Conservation (phyloP, 371 early-diverging fungal genomes). For the Mortierella sp. region DNA sequence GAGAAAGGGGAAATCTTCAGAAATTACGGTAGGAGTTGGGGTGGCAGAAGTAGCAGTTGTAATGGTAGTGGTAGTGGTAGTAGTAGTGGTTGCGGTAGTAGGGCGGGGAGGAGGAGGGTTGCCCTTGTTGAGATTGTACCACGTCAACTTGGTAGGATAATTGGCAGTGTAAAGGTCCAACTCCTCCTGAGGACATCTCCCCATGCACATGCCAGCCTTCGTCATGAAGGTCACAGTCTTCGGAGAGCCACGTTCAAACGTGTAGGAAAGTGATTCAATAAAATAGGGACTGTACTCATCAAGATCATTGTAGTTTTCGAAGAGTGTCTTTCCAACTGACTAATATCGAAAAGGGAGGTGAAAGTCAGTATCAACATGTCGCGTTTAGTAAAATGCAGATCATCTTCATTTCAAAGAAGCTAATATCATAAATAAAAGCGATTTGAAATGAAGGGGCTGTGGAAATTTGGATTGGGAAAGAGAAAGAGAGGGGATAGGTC, state of each 20-base stretch:
- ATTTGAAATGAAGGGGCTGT: too few species aligned
- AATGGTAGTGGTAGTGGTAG: too few species aligned
- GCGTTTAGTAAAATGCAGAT: not conserved
- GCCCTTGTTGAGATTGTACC: conserved; percentile 54
- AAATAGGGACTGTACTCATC: conserved; percentile 41
- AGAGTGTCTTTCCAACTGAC: conserved; percentile 29
- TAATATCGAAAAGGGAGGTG: not conserved
- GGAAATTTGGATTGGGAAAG: not conserved
- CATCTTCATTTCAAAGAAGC: too few species aligned
- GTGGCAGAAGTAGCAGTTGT: too few species aligned
- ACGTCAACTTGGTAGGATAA: conserved; percentile 38
- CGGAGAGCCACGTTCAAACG: conserved; percentile 52
- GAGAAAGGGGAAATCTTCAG: conserved; percentile 20
- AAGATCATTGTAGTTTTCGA: conserved; percentile 16
- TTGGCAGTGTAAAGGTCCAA: conserved; percentile 29
- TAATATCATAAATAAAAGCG: too few species aligned
- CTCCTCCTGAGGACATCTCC: conserved; percentile 39
- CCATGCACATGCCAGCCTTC: conserved; percentile 54
- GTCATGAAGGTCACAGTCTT: conserved; percentile 55
- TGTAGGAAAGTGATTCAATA: conserved; percentile 48
- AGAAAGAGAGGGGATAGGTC: not conserved
- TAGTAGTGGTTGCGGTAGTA: not conserved
- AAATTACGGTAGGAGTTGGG: not conserved
- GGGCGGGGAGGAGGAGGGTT: conserved; percentile 21
- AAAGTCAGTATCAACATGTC: not conserved